These are phyloP conservation scores for Phyllosticta citribraziliensis DNA, from an alignment of 2,329 filamentous ascomycete genomes.

Conservation along the genomic window DNA sequence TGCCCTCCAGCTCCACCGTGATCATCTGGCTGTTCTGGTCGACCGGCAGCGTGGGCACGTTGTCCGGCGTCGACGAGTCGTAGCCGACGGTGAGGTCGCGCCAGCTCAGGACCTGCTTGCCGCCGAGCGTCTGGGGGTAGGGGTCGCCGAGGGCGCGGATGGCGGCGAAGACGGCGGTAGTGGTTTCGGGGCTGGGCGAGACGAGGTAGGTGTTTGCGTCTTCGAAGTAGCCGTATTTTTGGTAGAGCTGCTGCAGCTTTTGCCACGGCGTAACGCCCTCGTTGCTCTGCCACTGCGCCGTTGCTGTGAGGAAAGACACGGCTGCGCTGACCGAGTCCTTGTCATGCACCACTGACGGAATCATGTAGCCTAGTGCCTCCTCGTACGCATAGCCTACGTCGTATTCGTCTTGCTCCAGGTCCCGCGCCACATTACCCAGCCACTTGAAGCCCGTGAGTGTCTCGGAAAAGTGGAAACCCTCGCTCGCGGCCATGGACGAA, in stretches of 20 bases:
- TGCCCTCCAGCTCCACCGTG: conserved; percentile 47
- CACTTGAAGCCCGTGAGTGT: conserved; percentile 60
- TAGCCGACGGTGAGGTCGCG: conserved; percentile 52
- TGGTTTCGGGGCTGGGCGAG: conserved; percentile 45
- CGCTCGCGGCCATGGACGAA: conserved; percentile 42
- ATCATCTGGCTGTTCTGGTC: conserved; percentile 54
- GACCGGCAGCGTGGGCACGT: conserved; percentile 45
- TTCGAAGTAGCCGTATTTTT: conserved; percentile 50
- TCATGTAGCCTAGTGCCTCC: conserved; percentile 60
- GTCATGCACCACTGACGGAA: conserved; percentile 51
- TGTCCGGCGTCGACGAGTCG: conserved; percentile 45
- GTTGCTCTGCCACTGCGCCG: conserved; percentile 38
- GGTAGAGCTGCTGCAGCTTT: conserved; percentile 49
- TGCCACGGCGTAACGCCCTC: conserved; percentile 47
- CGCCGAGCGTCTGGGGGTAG: conserved; percentile 38
- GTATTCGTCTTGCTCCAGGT: conserved; percentile 40
- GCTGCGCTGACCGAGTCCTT: conserved; percentile 56
- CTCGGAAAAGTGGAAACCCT: conserved; percentile 49
- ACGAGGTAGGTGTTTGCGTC: conserved; percentile 56
- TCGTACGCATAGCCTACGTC: conserved; percentile 51
- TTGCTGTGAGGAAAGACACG: conserved; percentile 48
- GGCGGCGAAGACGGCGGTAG: conserved; percentile 43
- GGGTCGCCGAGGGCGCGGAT: conserved; percentile 38
- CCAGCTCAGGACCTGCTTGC: conserved; percentile 46
- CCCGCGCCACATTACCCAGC: conserved; percentile 51